These are phyloP conservation scores for Lactarius pseudohatsudake DNA, from an alignment of 768 basidiomycete genomes.

Conservation along the genomic window DNA sequence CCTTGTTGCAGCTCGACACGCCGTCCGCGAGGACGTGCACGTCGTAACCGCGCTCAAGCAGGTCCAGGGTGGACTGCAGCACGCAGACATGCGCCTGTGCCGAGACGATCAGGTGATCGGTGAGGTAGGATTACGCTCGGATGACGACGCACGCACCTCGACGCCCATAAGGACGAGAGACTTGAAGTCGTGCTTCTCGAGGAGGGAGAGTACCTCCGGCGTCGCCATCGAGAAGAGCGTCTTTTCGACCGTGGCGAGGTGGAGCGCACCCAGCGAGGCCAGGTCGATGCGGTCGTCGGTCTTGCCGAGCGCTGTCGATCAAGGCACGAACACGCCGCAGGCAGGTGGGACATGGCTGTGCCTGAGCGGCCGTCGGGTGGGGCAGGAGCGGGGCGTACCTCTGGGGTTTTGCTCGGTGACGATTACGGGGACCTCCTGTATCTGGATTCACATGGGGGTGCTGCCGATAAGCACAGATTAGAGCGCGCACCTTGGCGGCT, in stretches of 20 bases:
- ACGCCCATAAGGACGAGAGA: slow-evolving; percentile 83
- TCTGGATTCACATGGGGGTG: slow-evolving; percentile 37
- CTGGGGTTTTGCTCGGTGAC: slow-evolving; percentile 82
- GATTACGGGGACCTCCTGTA: slow-evolving; percentile 69
- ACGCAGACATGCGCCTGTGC: slow-evolving; percentile 86
- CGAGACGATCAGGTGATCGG: neutral
- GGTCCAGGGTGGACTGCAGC: slow-evolving; percentile 75
- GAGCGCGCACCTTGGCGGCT: slow-evolving; percentile 57
- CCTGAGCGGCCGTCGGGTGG: slow-evolving; percentile 57
- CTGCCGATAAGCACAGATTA: neutral
- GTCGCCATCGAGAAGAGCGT: slow-evolving; percentile 85
- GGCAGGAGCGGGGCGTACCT: slow-evolving; percentile 45
- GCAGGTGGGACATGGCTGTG: slow-evolving; percentile 46
- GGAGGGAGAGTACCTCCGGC: slow-evolving; percentile 55
- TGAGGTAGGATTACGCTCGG: neutral
- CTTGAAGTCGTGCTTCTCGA: slow-evolving; percentile 49
- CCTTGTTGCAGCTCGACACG: slow-evolving; percentile 76
- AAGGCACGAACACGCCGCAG: slow-evolving; percentile 40
- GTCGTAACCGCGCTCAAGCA: slow-evolving; percentile 49
- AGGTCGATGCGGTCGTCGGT: slow-evolving; percentile 20
- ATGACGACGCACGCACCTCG: slow-evolving; percentile 53
- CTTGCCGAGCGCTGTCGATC: slow-evolving; percentile 39
- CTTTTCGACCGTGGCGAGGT: slow-evolving; percentile 69
- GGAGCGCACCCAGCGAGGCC: slow-evolving; percentile 50
- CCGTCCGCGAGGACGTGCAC: slow-evolving; percentile 82